Evolutionary conservation across 805 yeast genomes (phyloP).

Genomic region (Saccharomycopsis vini): DNA sequence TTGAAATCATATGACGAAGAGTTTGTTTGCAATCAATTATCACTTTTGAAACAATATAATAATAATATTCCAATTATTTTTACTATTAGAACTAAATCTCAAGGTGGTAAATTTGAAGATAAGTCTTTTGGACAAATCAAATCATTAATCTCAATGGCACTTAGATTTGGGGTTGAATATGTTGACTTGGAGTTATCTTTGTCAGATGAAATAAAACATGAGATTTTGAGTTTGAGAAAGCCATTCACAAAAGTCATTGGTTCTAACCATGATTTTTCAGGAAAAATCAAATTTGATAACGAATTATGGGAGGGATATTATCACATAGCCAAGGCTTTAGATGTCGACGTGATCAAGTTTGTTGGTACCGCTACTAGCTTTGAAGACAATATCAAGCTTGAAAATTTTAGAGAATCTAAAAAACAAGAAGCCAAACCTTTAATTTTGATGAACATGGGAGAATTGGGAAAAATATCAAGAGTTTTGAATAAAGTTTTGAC

Average conservation of each 20-base stretch:
- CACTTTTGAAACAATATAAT: slow-evolving; percentile 54
- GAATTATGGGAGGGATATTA: slow-evolving; percentile 71
- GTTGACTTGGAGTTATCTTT: slow-evolving; percentile 72
- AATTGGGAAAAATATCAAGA: slow-evolving; percentile 66
- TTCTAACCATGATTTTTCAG: slow-evolving; percentile 71
- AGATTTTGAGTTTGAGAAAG: slow-evolving; percentile 41
- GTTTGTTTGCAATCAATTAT: slow-evolving; percentile 68
- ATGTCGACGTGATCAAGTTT: slow-evolving; percentile 71
- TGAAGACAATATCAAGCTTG: slow-evolving; percentile 63
- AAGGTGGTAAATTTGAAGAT: slow-evolving; percentile 79
- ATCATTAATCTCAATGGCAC: slow-evolving; percentile 48
- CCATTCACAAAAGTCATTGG: slow-evolving; percentile 68
- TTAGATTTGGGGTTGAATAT: slow-evolving; percentile 70
- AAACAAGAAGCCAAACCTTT: slow-evolving; percentile 41
- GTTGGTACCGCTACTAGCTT: slow-evolving; percentile 66
- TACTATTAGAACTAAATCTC: slow-evolving; percentile 67
- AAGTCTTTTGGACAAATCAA: slow-evolving; percentile 38
- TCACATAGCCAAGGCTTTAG: slow-evolving; percentile 52
- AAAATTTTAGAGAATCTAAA: slow-evolving; percentile 55
- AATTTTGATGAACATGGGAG: slow-evolving; percentile 78
- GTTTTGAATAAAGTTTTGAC: slow-evolving; percentile 69
- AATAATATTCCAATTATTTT: slow-evolving; percentile 65
- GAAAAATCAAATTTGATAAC: slow-evolving; percentile 52
- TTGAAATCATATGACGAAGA: slow-evolving; percentile 40
- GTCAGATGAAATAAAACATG: slow-evolving; percentile 43